These are phyloP conservation scores for Lentinula detonsa DNA, from an alignment of 768 basidiomycete genomes.

Conservation along the genomic window DNA sequence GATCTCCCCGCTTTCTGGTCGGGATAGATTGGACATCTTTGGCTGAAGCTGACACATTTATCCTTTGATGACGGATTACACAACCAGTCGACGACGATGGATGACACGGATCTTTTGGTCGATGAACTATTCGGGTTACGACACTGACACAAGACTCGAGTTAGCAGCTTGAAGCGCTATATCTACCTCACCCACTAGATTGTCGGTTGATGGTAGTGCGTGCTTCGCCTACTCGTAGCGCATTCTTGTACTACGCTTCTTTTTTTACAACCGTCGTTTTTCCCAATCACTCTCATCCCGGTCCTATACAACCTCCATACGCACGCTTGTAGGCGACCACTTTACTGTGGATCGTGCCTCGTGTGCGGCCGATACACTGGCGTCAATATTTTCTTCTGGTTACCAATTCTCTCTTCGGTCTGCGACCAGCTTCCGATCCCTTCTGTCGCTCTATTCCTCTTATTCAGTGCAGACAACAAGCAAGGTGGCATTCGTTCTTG, in stretches of 20 bases:
- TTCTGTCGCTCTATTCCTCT: not conserved
- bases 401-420: not conserved
- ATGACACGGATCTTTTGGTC: slow-evolving; percentile 38
- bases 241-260: slow-evolving; percentile 53
- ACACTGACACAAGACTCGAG: slow-evolving; percentile 68
- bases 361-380: slow-evolving; percentile 72
- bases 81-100: slow-evolving; percentile 41
- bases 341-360: slow-evolving; percentile 79
- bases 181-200: slow-evolving; percentile 35
- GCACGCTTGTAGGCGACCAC: slow-evolving; percentile 67
- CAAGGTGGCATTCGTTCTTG: not conserved
- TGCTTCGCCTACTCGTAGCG: slow-evolving; percentile 42
- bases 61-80: not conserved
- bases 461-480: not conserved
- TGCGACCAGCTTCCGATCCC: not conserved
- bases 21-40: not conserved
- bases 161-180: slow-evolving; percentile 46
- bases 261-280: slow-evolving; percentile 26
- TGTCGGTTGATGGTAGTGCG: slow-evolving; percentile 36
- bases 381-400: slow-evolving; percentile 28
- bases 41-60: not conserved
- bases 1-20: slow-evolving; percentile 3
- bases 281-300: slow-evolving; percentile 36
- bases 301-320: slow-evolving; percentile 46
- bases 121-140: slow-evolving; percentile 44